Evolutionary conservation across 352 stramenopile species (phyloP).

Genomic region (Phytophthora pini): DNA sequence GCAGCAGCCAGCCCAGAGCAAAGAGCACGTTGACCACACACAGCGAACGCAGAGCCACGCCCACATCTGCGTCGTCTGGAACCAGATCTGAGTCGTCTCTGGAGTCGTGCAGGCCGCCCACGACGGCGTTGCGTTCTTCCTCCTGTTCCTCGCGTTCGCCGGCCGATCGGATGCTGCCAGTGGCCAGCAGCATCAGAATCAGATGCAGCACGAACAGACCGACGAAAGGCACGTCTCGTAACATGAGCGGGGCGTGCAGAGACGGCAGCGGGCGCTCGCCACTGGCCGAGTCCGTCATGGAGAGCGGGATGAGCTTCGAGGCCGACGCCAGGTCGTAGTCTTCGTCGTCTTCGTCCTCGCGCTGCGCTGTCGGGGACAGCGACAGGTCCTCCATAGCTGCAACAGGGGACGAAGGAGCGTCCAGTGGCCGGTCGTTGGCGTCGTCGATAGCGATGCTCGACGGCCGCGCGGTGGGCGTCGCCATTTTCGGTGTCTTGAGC

Average conservation of each 20-base stretch:
- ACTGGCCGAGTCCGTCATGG: constrained; percentile 70
- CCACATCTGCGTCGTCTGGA: constrained; percentile 51
- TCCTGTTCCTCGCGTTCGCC: constrained; percentile 29
- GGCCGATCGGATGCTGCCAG: constrained; percentile 46
- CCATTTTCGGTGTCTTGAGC: constrained; percentile 19
- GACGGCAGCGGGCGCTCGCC: constrained; percentile 68
- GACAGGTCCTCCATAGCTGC: constrained; percentile 64
- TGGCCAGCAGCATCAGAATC: constrained; percentile 56
- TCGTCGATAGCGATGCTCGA: constrained; percentile 50
- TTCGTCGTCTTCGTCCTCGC: constrained; percentile 34
- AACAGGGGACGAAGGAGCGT: constrained; percentile 29
- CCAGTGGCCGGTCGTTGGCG: constrained; percentile 31
- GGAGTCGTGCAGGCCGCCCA: constrained; percentile 31
- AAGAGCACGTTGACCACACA: constrained; percentile 80
- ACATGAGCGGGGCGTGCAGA: constrained; percentile 63
- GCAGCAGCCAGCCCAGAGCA: constrained; percentile 66
- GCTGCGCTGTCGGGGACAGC: constrained; percentile 48
- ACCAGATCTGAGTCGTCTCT: constrained; percentile 16
- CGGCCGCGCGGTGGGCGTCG: constrained; percentile 31
- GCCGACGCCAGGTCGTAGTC: constrained; percentile 37
- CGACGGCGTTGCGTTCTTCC: constrained; percentile 33
- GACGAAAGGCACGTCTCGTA: constrained; percentile 64
- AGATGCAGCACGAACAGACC: constrained; percentile 60
- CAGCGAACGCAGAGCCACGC: constrained; percentile 64
- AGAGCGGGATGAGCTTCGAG: constrained; percentile 67